Evolutionary conservation across 768 basidiomycete genomes (phyloP).

Genomic region (Suillus sp.): DNA sequence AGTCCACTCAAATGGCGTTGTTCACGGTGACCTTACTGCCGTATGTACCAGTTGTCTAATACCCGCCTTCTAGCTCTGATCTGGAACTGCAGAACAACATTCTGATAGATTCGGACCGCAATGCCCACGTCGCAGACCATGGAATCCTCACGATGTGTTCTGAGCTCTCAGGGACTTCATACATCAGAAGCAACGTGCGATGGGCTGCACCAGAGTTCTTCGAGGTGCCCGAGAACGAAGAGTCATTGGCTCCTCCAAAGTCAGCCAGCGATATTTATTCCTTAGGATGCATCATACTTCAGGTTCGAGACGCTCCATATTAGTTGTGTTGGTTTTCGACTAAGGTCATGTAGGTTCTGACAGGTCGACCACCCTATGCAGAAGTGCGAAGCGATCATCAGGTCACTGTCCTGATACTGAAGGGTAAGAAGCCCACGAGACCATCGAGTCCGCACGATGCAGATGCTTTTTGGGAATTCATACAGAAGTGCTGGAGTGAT

Average conservation of each 20-base stretch:
- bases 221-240: conserved; percentile 22
- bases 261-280: conserved; percentile 28
- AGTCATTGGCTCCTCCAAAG: not conserved
- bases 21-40: conserved; percentile 50
- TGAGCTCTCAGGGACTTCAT: conserved; percentile 24
- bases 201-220: conserved; percentile 49
- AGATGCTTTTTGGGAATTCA: conserved; percentile 25
- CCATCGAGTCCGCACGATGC: conserved; percentile 20
- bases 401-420: conserved; percentile 27
- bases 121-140: conserved; percentile 39
- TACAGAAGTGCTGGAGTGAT: conserved; percentile 26
- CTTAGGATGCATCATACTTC: conserved; percentile 32
- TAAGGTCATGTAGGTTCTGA: conserved; percentile 20
- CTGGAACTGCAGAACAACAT: conserved; percentile 34
- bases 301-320: conserved; percentile 17
- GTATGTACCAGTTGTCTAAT: conserved; percentile 24
- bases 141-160: conserved; percentile 36
- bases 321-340: not conserved
- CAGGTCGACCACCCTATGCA: conserved; percentile 30
- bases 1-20: conserved; percentile 29
- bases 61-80: not conserved
- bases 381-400: conserved; percentile 21
- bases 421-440: conserved; percentile 18
- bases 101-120: conserved; percentile 34
- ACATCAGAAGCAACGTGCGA: conserved; percentile 31